These are phyloP conservation scores for Alectoria sarmentosa DNA, from an alignment of 495 filamentous ascomycete genomes.

Conservation along the genomic window DNA sequence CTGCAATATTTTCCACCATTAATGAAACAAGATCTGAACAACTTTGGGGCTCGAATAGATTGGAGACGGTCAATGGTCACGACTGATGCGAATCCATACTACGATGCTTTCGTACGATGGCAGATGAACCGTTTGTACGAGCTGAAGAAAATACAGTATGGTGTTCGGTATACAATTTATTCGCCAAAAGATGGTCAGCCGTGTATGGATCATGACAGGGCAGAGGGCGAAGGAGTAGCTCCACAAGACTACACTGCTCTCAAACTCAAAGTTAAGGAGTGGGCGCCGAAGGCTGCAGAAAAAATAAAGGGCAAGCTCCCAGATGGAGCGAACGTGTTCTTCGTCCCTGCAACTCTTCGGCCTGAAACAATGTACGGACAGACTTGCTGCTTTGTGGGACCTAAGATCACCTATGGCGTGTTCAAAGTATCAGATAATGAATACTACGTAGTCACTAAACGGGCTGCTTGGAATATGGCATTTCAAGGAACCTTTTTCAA, in stretches of 20 bases:
- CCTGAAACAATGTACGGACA: conserved; percentile 99
- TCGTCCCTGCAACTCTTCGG: conserved; percentile 85
- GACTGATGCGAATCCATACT: conserved; percentile 95
- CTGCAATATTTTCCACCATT: conserved; percentile 80
- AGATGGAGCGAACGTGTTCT: conserved; percentile 71
- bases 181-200: conserved; percentile 95
- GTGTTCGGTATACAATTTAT: conserved; percentile 91
- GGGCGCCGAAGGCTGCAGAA: conserved; percentile 63
- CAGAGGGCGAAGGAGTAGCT: conserved; percentile 81
- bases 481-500: conserved; percentile 80
- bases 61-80: conserved; percentile 91
- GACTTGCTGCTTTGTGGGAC: conserved; percentile 90
- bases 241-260: conserved; percentile 90
- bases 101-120: conserved; percentile 93
- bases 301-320: conserved; percentile 68
- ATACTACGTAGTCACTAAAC: conserved; percentile 77
- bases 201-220: conserved; percentile 96
- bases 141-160: conserved; percentile 88
- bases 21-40: conserved; percentile 71
- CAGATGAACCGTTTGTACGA: conserved; percentile 93
- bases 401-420: conserved; percentile 82
- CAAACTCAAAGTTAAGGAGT: conserved; percentile 85
- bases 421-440: conserved; percentile 79
- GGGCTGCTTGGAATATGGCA: conserved; percentile 92
- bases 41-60: conserved; percentile 80